Base-by-base conservation (phyloP, 306 rosid genomes). In the Inga leiocalycina region DNA sequence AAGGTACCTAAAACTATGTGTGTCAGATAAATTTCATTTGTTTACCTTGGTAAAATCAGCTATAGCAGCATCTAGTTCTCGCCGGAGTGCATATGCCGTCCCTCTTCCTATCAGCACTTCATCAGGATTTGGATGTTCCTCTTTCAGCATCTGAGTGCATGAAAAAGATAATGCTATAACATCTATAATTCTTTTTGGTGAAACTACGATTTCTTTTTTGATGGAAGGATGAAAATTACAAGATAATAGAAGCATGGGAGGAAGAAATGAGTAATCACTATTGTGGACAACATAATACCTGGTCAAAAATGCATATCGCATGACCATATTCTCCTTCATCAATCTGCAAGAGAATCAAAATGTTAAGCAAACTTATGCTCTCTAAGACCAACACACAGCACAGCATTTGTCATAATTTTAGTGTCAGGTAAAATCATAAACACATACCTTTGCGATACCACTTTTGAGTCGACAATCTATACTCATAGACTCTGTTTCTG, bases 91-190 rank as follows among this genome's bases (percentile, higher is more conserved):
- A 87, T 89, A 82, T 34, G 99, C 98, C 16, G 97, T 95, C 67
- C 99, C 99, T 83, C 99, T 93, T 78, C 98, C 99, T 77, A 95
- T 95, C 71, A 95, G 87, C 65, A 98, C 97, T 90, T 93, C 99
- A 27, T 95, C 99, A 27, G 99, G 98, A 87, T 93, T 91, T 66
- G 76, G 84, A 77, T 96, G 91, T 74, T 95, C 98, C 88, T 93
- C 93, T 85, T 88, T 95, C 89, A 95, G 86, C 89, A 95, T 91
- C 99, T 95, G 90, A 76, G 81, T 20, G 49, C 49, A 45, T 2
- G 49, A 45, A 45, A 45, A 45, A 45, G 49, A 45, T 45, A 45
- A 1, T 44, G 48, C 12, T 44, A 44, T 44, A 44, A 44, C 9
- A 44, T 44, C 48, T 44, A 44, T 44, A 44, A 10, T 44, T 44